Evolutionary conservation across 495 filamentous ascomycete species (phyloP), one percentile per base, ranked within the genome.

Genomic region (Parachaetomium inaequale): DNA sequence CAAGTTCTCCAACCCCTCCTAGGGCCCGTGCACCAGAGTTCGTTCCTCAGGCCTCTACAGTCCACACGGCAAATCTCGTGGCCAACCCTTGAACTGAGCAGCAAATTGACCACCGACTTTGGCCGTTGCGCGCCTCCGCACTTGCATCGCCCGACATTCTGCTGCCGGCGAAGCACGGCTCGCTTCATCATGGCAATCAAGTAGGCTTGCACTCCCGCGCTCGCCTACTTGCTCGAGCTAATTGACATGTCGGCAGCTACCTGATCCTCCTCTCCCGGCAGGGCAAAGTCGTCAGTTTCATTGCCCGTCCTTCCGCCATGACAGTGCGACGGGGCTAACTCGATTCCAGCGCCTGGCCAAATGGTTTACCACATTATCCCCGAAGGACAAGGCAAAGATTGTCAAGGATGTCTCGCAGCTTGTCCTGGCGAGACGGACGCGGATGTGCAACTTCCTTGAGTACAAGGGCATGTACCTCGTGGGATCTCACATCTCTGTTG

Each of bases 361-460:
- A 81, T 99, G 94, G 95, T 99, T 98, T 81, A 96, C 93, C 46
- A 99, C 94, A 42, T 83, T 98, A 66, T 96, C 93, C 36, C 94
- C 94, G 58, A 97, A 90, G 80, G 94, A 99, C 74, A 99, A 97
- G 80, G 92, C 93, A 74, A 99, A 99, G 82, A 96, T 98, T 72
- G 89, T 99, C 83, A 97, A 98, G 77, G 95, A 99, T 84, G 94
- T 98, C 74, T 93, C 94, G 64, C 94, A 98, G 76, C 89, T 99
- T 14, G 95, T 99, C 62, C 87, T 99, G 56, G 93, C 95, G 43
- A 84, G 94, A 66, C 82, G 94, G 69, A 96, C 94, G 54, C 90
- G 93, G 65, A 99, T 99, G 94, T 99, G 94, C 83, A 99, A 99
- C 77, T 99, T 99, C 76, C 86, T 99, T 45, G 94, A 99, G 70